Percentiles rank a stretch among this genome's conserved stretches.
Evolutionary conservation across 1,139 yeast genomes (phyloP).

Genomic region (Waltiozyma sp.): DNA sequence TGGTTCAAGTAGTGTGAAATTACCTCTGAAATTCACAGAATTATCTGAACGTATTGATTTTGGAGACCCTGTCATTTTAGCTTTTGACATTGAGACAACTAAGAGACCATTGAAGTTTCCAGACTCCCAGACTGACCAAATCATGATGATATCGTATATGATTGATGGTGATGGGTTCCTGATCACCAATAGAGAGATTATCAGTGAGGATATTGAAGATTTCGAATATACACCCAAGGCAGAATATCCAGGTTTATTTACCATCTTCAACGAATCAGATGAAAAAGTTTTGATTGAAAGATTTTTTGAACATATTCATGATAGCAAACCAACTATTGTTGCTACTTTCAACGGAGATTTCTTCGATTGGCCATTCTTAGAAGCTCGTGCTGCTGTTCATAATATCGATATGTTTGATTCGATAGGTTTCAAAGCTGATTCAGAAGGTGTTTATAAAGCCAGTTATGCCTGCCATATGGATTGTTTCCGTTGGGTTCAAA

Average conservation of each 20-base stretch:
- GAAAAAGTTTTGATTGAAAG: constrained; percentile 65
- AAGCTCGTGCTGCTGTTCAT: constrained; percentile 71
- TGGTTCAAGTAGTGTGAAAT: background rate
- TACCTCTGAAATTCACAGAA: constrained; percentile 40
- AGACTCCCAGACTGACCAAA: constrained; percentile 82
- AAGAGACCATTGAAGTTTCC: constrained; percentile 96
- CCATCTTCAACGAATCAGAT: constrained; percentile 82
- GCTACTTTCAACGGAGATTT: constrained; percentile 98
- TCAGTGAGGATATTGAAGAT: constrained; percentile 89
- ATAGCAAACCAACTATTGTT: constrained; percentile 83
- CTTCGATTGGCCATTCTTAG: constrained; percentile 99
- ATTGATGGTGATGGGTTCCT: constrained; percentile 94
- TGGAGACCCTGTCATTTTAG: constrained; percentile 95
- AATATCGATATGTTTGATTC: constrained; percentile 86
- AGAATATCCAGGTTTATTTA: constrained; percentile 84
- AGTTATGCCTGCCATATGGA: constrained; percentile 95
- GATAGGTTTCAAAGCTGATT: constrained; percentile 86
- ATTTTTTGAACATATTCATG: constrained; percentile 86
- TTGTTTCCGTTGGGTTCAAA: constrained; percentile 96
- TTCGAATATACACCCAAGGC: constrained; percentile 97
- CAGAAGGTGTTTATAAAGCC: constrained; percentile 88
- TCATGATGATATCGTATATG: constrained; percentile 99
- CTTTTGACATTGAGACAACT: constrained; percentile 96
- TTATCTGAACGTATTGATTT: constrained; percentile 74
- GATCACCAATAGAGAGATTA: constrained; percentile 89